Evolutionary conservation across 1,284 basidiomycete species (phyloP).

Genomic region (Cutaneotrichosporon mucoides): DNA sequence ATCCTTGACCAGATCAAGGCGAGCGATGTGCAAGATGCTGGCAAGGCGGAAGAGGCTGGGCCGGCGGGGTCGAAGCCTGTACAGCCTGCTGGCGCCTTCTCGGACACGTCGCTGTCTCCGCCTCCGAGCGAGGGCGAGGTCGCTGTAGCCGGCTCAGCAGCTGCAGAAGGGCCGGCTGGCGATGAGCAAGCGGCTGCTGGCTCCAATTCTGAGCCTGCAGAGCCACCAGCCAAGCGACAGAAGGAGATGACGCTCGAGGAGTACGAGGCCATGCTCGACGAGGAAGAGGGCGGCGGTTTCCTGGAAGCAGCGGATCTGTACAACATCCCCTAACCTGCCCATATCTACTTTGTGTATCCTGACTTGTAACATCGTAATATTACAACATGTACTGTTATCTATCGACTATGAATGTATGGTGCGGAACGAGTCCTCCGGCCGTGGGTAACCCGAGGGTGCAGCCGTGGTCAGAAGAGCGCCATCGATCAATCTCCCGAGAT

Average conservation of each 20-base stretch:
- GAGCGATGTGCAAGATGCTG: not conserved
- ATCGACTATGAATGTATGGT: constrained; percentile 20
- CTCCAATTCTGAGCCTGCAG: too few species aligned
- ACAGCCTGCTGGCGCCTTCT: not conserved
- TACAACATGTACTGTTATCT: too few species aligned
- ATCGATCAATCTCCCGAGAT: constrained; percentile 25
- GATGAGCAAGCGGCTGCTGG: too few species aligned
- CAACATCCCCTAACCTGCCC: not conserved
- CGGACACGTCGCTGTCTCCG: not conserved
- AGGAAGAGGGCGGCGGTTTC: constrained; percentile 25
- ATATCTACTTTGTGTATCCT: too few species aligned
- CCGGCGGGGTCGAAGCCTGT: too few species aligned
- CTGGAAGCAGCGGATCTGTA: constrained; percentile 19
- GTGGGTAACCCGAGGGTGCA: constrained; percentile 12
- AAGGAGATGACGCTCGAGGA: constrained; percentile 33
- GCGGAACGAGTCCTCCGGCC: constrained; percentile 35
- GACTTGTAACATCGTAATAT: too few species aligned
- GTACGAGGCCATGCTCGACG: constrained; percentile 42
- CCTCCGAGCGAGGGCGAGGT: not conserved
- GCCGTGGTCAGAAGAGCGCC: constrained; percentile 35
- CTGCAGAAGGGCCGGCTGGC: too few species aligned
- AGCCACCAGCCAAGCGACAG: constrained; percentile 5
- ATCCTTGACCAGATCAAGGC: constrained; percentile 41
- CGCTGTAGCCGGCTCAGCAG: too few species aligned
- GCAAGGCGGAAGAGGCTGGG: too few species aligned